Base-by-base conservation (phyloP, 2,329 filamentous ascomycete genomes). In the Huntiella abstrusa region DNA sequence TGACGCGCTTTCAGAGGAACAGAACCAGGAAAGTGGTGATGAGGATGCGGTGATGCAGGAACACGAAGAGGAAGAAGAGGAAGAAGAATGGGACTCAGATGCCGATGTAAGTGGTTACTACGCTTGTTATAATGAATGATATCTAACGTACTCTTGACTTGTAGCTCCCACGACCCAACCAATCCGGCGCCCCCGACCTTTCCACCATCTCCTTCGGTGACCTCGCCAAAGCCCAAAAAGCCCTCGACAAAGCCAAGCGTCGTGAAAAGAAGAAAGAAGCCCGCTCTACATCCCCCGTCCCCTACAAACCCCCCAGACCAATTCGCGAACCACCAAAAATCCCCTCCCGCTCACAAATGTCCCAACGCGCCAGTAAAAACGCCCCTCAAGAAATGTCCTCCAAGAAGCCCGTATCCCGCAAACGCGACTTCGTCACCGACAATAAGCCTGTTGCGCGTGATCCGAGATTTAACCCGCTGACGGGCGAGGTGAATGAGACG, bases 141-240 rank as follows among this genome's bases (percentile, higher is more conserved):
- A 8, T 16, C 19, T 35, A 28, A 22, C 15, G 10, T 17, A 19
- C 10, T 12, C 17, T 43, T 13, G 6, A 28, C 8, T 15, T 15
- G 8, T 28, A 50, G 48, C 5, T 50, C 17, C 41, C 45, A 5
- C 4, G 8, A 3, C 10, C 22, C 28, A 32, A 32, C 15, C 45
- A 36, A n/a, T 6, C 13, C 32, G 45, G 28, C 16, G 41, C 32
- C 8, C 34, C 35, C 17, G 43, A 70, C 49, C 62, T 69, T 39
- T 65, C 73, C 6, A 67, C 69, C 51, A 75, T 95, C 53, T 91
- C 86, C 17, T 95, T 96, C 56, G 87, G 86, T 52, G 83, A 83
- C n/a, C 68, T 95, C 36, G 84, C 83, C 52, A 83, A 84, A 66
- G 87, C 86, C 1, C 84, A 93, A 64, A 78, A 78, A 35, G 72